Evolutionary conservation across 106 monocot genomes (phyloP), one percentile per base, ranked within the genome.

Genomic region (Acorus calamus): DNA sequence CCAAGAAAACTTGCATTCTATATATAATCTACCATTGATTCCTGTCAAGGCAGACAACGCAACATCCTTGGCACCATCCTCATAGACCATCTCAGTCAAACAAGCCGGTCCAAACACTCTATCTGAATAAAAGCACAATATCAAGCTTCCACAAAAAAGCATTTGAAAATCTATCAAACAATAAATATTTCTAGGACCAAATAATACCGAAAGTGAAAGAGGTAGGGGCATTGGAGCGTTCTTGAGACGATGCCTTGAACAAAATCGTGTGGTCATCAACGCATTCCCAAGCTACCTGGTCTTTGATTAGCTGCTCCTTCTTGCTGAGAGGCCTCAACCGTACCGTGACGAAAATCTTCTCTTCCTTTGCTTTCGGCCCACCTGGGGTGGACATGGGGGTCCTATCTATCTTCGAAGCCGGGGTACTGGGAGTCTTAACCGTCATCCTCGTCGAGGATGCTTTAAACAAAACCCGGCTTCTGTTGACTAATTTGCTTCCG

Each of bases 321-420:
- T 71, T 81, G 45, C 68, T 92, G 56, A 92, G 59, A 28, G 98
- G 98, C 78, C 98, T 78, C 83, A 98, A 62, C 67, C 98, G 80
- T 77, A 92, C 92, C 3, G 98, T 85, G 10, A 98, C 98, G 11
- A 86, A 55, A 59, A 98, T 98, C 79, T 62, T 98, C 85, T 98
- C 98, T 59, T 68, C 49, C 58, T 72, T 81, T 46, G 68, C 81
- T 4, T 44, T 72, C 11, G 52, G 78, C 2, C 47, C 76, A 0
- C 67, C 76, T 28, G 28, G 28, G 28, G 28, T 28, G 28, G 28
- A 28, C 28, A 28, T 28, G 28, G 28, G 28, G 1, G 28, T 28
- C 28, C 28, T 28, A 28, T 28, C 28, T 28, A 28, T 28, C 28
- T 28, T 28, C 28, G 28, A 28, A 28, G 28, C 28, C 28, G 28